A percentile compares a stretch with the other conserved stretches of the same genome.
Evolutionary conservation across 2,329 filamentous ascomycete species (phyloP).

Genomic region (Sporothrix phasma): DNA sequence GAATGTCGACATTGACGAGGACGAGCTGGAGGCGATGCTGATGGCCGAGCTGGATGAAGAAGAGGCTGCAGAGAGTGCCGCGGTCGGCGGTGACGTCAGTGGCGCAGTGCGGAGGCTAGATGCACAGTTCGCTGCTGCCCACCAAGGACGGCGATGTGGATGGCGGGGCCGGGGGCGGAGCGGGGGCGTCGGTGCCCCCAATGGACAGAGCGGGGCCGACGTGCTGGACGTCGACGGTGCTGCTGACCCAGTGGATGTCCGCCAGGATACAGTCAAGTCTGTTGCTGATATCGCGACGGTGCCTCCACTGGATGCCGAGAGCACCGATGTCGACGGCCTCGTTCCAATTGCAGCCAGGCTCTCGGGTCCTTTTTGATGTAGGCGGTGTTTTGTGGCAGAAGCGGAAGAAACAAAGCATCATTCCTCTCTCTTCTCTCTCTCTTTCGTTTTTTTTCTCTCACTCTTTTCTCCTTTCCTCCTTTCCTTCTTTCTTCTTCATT

Average conservation of each 20-base stretch:
- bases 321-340: background rate
- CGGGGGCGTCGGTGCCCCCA: too few species aligned
- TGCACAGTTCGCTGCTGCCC: background rate
- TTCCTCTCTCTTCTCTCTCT: too few species aligned
- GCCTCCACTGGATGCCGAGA: background rate
- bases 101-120: slow-evolving; percentile 14
- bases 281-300: background rate
- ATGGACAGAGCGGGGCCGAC: too few species aligned
- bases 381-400: background rate
- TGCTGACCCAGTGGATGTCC: background rate
- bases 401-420: too few species aligned
- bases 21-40: slow-evolving; percentile 53
- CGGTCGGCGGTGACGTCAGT: background rate
- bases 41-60: slow-evolving; percentile 47
- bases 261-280: background rate
- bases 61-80: slow-evolving; percentile 15
- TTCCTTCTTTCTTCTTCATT: background rate
- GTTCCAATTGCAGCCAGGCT: background rate
- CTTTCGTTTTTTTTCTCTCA: background rate
- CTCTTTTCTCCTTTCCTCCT: background rate
- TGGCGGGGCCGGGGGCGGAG: background rate
- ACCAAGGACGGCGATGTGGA: background rate
- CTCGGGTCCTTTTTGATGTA: slow-evolving; percentile 13
- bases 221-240: too few species aligned
- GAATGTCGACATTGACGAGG: slow-evolving; percentile 37